Base-by-base conservation (phyloP, 352 stramenopile species). In the Salisapilia sapeloensis region DNA sequence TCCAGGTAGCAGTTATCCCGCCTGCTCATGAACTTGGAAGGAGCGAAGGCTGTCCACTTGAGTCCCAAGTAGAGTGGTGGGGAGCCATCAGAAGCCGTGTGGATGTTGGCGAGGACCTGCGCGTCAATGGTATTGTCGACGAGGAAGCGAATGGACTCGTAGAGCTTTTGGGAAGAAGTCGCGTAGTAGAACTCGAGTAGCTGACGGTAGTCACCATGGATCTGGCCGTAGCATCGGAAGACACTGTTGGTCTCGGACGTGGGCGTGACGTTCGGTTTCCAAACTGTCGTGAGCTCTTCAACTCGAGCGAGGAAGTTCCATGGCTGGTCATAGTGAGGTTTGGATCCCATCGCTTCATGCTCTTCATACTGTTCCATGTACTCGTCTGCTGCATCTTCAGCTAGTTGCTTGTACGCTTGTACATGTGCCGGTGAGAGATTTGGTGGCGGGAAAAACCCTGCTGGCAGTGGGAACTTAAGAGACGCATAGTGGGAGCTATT, bases 1-100 rank as follows among this genome's bases (percentile, higher is more conserved):
- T 89, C 74, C 23, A 89, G 40, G 34, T 65, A 82, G 34, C 60
- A 72, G 36, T 63, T 60, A 52, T 89, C 65, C 21, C 60, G 53
- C 36, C 80, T 81, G 22, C 55, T 54, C 11, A 67, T 51, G 30
- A 84, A 60, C 36, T 60, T 42, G 11, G 60, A 60, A 24, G 61
- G 56, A 26, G 67, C 54, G 22, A 82, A 38, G 32, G 64, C 81
- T 18, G 70, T 44, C 74, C 74, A 89, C 40, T 89, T 89, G 55
- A 89, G 67, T 26, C 74, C 74, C 36, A 89, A 45, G 27, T 86
- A 89, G 33, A 60, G 14, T 29, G 74, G 53, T 1, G 57, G 39
- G 16, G 12, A 19, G 13, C 35, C 19, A 1, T 21, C n/a, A 22
- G 47, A 42, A 24, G 62, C 53, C n/a, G 63, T 80, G 40, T 82